A percentile compares a stretch with the other conserved stretches of the same genome.
Evolutionary conservation across 2,329 filamentous ascomycete genomes (phyloP).

Genomic region (Colletotrichum acutatum): DNA sequence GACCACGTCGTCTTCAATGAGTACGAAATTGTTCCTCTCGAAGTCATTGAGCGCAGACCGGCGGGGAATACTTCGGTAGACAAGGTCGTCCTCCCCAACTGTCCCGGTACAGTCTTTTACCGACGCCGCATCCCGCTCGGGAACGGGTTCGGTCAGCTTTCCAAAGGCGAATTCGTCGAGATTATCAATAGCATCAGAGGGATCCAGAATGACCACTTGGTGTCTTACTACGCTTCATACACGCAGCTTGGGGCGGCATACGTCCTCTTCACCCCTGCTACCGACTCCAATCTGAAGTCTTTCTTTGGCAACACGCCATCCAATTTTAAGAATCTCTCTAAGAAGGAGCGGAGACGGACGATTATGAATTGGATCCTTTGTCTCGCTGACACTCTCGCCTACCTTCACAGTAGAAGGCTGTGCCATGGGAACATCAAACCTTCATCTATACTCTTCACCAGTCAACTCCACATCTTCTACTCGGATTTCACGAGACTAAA

Average conservation of each 20-base stretch:
- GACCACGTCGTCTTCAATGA: slow-evolving; percentile 72
- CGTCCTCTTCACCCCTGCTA: slow-evolving; percentile 73
- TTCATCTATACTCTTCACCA: slow-evolving; percentile 75
- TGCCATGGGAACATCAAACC: slow-evolving; percentile 77
- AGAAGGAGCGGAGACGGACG: slow-evolving; percentile 67
- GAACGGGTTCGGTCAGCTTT: slow-evolving; percentile 54
- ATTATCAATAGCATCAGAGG: slow-evolving; percentile 69
- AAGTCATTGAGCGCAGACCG: slow-evolving; percentile 70
- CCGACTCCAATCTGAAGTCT: slow-evolving; percentile 73
- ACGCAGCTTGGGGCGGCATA: slow-evolving; percentile 72
- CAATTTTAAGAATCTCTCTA: slow-evolving; percentile 70
- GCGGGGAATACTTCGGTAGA: slow-evolving; percentile 57
- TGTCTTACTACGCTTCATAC: slow-evolving; percentile 79
- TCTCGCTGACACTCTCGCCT: slow-evolving; percentile 74
- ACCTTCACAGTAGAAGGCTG: slow-evolving; percentile 71
- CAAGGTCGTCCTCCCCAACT: slow-evolving; percentile 72
- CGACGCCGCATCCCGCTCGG: slow-evolving; percentile 68
- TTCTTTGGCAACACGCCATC: slow-evolving; percentile 73
- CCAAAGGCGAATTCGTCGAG: slow-evolving; percentile 66
- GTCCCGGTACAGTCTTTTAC: slow-evolving; percentile 66
- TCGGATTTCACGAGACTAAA: slow-evolving; percentile 68
- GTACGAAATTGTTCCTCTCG: slow-evolving; percentile 76
- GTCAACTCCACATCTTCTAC: slow-evolving; percentile 74
- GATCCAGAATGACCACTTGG: slow-evolving; percentile 75
- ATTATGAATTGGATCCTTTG: slow-evolving; percentile 82